Conservation (phyloP, 352 stramenopile genomes). For the Pythium graminicola region DNA sequence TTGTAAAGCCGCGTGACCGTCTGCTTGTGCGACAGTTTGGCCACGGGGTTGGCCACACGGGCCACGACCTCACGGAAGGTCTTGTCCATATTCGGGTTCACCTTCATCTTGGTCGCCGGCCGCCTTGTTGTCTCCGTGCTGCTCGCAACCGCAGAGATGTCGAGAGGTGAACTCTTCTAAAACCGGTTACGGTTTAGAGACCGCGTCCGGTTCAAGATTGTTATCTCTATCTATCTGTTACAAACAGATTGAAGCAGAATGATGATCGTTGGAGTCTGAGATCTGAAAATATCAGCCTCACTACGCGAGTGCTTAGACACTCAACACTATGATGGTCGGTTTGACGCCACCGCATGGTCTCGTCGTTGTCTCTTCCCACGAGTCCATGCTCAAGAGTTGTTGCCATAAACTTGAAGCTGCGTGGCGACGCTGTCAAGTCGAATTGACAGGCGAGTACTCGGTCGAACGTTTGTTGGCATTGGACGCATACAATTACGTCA, state of each 20-base stretch:
- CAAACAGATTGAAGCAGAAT: too few species aligned
- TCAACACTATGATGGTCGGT: too few species aligned
- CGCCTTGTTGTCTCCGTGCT: background rate
- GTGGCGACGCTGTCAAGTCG: slow-evolving; percentile 24
- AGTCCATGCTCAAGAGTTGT: background rate
- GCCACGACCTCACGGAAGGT: slow-evolving; percentile 77
- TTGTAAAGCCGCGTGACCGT: slow-evolving; percentile 92
- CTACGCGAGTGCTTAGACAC: too few species aligned
- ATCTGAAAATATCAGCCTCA: too few species aligned
- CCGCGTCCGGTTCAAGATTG: slow-evolving; percentile 2
- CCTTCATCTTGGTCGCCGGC: slow-evolving; percentile 47
- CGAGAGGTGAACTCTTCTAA: background rate
- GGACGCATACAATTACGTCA: background rate
- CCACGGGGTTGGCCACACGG: slow-evolving; percentile 43
- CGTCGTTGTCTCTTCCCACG: background rate
- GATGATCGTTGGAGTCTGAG: background rate
- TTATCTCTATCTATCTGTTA: too few species aligned
- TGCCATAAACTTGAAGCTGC: background rate
- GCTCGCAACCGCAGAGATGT: slow-evolving; percentile 6
- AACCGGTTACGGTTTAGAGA: slow-evolving; percentile 20
- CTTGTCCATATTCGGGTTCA: slow-evolving; percentile 85
- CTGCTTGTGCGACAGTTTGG: slow-evolving; percentile 85
- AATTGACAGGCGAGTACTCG: slow-evolving; percentile 35
- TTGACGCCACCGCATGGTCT: background rate
- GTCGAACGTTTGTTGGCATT: slow-evolving; percentile 21